Evolutionary conservation across 2,329 filamentous ascomycete species (phyloP).

Genomic region (Aspergillus floridensis): DNA sequence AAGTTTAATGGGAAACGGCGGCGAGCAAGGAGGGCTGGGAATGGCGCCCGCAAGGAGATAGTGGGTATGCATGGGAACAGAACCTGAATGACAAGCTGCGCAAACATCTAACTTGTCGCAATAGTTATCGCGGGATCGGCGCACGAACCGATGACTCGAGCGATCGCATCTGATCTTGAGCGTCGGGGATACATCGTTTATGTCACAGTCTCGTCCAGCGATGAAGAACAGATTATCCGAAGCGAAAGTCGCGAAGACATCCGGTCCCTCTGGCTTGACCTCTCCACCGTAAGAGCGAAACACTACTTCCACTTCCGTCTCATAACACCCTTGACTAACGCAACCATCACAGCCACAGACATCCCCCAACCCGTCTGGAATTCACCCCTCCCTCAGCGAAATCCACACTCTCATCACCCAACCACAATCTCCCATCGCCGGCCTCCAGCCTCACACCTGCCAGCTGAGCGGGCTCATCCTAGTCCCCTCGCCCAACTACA

Average conservation of each 20-base stretch:
- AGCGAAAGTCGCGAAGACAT: constrained; percentile 77
- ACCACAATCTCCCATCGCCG: constrained; percentile 72
- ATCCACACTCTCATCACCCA: constrained; percentile 70
- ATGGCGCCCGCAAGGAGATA: constrained; percentile 84
- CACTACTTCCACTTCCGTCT: background rate
- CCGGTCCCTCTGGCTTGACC: constrained; percentile 75
- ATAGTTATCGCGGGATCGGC: constrained; percentile 85
- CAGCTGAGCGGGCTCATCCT: constrained; percentile 77
- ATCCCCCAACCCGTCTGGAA: constrained; percentile 56
- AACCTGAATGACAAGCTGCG: background rate
- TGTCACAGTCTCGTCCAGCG: constrained; percentile 77
- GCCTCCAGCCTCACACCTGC: constrained; percentile 72
- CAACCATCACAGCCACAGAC: constrained; percentile 42
- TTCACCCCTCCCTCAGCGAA: constrained; percentile 66
- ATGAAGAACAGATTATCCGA: constrained; percentile 79
- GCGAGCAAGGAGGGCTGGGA: constrained; percentile 73
- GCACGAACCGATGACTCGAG: constrained; percentile 76
- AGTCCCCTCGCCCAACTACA: constrained; percentile 75
- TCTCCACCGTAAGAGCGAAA: constrained; percentile 50
- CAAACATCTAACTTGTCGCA: constrained; percentile 14
- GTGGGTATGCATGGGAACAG: constrained; percentile 46
- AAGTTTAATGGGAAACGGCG: constrained; percentile 61
- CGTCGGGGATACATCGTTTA: constrained; percentile 91
- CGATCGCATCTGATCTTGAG: constrained; percentile 82
- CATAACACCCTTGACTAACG: constrained; percentile 15